Conservation (phyloP, 805 yeast genomes). For the Yamadazyma akitaensis region DNA sequence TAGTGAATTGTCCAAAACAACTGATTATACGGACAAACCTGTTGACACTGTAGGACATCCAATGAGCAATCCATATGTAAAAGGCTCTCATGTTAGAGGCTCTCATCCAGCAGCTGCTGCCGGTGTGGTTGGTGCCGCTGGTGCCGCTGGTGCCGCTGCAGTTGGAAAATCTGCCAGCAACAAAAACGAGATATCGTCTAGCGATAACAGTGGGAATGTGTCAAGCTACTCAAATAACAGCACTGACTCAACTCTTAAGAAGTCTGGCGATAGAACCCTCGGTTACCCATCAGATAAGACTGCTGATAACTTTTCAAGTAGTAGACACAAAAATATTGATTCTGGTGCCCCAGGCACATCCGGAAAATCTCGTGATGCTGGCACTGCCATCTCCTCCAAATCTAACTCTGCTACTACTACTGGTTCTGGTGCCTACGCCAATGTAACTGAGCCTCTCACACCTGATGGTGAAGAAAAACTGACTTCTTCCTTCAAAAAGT, state of each 20-base stretch:
- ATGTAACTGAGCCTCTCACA: conserved; percentile 6
- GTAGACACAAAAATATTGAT: conserved; percentile 97
- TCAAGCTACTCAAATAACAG: too few relatives aligned
- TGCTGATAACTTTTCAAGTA: background rate
- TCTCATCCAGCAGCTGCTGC: background rate
- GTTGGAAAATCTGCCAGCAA: background rate
- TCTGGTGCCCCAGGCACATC: conserved; percentile 75
- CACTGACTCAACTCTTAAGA: too few relatives aligned
- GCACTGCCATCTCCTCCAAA: background rate
- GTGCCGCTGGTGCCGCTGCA: conserved; percentile 2
- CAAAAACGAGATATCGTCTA: too few relatives aligned
- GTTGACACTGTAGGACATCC: background rate
- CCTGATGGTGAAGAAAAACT: conserved; percentile 1
- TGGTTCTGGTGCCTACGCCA: conserved; percentile 7
- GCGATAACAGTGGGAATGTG: too few relatives aligned
- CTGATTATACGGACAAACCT: background rate
- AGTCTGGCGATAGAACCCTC: background rate
- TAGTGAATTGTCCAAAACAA: background rate
- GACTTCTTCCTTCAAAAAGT: background rate
- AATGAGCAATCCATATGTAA: background rate
- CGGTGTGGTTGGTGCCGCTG: background rate
- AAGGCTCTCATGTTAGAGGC: background rate
- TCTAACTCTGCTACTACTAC: background rate
- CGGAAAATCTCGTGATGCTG: background rate
- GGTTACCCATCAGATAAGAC: background rate